A percentile compares a stretch with the other conserved stretches of the same genome.
Conservation (phyloP, 805 yeast genomes). For the Teunomyces cretensis region DNA sequence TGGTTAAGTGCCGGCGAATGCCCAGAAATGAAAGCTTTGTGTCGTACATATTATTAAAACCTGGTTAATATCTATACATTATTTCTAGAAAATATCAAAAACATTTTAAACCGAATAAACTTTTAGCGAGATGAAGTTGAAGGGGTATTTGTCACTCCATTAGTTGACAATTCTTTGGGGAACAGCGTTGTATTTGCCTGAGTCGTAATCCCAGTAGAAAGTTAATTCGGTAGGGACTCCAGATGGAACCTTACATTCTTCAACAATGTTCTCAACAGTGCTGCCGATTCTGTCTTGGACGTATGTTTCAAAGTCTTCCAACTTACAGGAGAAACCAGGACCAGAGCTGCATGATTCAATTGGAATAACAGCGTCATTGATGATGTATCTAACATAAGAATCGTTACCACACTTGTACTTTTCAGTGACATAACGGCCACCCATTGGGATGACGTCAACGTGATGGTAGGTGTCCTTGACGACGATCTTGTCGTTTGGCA, state of each 20-base stretch:
- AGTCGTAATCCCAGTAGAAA: constrained; percentile 43
- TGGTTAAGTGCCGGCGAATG: background rate
- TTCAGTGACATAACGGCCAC: constrained; percentile 13
- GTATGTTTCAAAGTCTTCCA: constrained; percentile 17
- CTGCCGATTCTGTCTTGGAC: constrained; percentile 5
- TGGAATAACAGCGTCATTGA: constrained; percentile 16
- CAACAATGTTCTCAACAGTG: constrained; percentile 16
- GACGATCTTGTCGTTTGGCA: constrained; percentile 11
- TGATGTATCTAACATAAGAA: constrained; percentile 11
- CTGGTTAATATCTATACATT: no score
- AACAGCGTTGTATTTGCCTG: constrained; percentile 19
- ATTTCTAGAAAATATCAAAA: background rate
- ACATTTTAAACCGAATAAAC: background rate
- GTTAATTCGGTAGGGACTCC: constrained; percentile 27
- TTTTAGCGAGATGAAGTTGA: background rate
- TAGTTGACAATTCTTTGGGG: constrained; percentile 2
- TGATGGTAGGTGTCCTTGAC: constrained; percentile 11
- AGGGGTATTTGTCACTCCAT: background rate
- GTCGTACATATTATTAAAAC: background rate
- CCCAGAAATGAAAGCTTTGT: background rate
- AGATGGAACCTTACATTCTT: constrained; percentile 28
- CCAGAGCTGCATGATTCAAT: constrained; percentile 11
- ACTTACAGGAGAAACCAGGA: constrained; percentile 24
- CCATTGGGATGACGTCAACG: constrained; percentile 13
- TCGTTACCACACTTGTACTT: constrained; percentile 10